Evolutionary conservation across 768 basidiomycete species (phyloP), one percentile per base, ranked within the genome.

Genomic region (Phlebiopsis flavidoalba): DNA sequence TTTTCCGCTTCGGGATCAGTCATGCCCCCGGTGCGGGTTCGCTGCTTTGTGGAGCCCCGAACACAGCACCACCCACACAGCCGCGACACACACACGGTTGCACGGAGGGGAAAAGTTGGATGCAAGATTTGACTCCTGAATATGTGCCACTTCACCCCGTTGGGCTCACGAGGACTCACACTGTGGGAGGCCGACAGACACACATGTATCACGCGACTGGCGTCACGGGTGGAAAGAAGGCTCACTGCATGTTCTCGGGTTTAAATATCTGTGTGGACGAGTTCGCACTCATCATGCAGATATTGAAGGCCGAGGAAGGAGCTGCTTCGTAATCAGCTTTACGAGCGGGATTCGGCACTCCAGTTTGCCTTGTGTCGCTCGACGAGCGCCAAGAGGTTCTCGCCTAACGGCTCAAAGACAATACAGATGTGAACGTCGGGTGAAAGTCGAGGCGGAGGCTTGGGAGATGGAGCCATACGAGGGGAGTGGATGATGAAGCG

Each of bases 201-300:
- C n/a, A n/a, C n/a, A n/a, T n/a, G n/a, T n/a, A 71, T 57, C 24
- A 43, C 40, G 55, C 43, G 11, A 61, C 57, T 15, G 8, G 26
- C 37, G 45, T 24, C n/a, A n/a, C n/a, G 49, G 54, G n/a, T 19
- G 49, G 61, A 37, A 54, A 56, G 22, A 65, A 66, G 12, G 61
- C 93, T 79, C 70, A 95, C 94, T 77, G 61, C n/a, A 97, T 93
- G 70, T 97, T 97, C 79, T 97, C 95, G 58, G 94, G 95, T 74
- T 97, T 95, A 61, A n/a, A 95, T 88, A 66, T 92, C 90, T 21
- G 95, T 97, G 70, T 97, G 95, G 26, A 95, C 92, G 45, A 96
- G 82, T 69, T 91, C 86, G 73, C 93, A 95, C 73, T 93, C 92
- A 24, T 93, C 89, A 67, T 97, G 95, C 12, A 97, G 83, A 72